Base-by-base conservation (phyloP, 2,329 filamentous ascomycete genomes). In the Penicillium sp. region DNA sequence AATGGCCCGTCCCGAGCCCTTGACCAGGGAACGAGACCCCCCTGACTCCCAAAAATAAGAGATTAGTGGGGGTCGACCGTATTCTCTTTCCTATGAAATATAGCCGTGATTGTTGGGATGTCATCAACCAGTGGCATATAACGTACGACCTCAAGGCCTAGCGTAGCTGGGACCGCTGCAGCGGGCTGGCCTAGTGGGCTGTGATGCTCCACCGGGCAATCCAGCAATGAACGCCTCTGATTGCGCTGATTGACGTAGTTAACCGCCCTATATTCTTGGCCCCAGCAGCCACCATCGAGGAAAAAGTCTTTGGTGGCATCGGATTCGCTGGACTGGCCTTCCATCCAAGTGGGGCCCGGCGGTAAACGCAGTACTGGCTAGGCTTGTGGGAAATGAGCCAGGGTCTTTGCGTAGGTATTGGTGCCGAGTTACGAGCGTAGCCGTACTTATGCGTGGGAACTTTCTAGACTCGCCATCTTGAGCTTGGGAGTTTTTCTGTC, bases 1-100 rank as follows among this genome's bases (percentile, higher is more conserved):
- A 62, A 67, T 68, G 66, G 69, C 64, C 68, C 66, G 68, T 62
- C 63, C 67, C 67, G 68, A 63, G 49, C 59, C 64, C 16, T 46
- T 47, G 59, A 54, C 49, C 49, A 50, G 43, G 42, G 47, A 43
- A 31, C n/a, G 33, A 54, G 7, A 31, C 11, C 3, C 39, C 21
- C 42, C 49, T 56, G 53, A 59, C 50, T 53, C 39, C 39, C 31
- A 21, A 46, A 42, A 39, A 27, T 42, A 19, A 44, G 47, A 35
- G 39, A 27, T 21, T 25, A 27, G 55, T 50, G 49, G 58, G 45
- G 55, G 13, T 7, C 26, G 19, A 19, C 19, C 19, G 42, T 26
- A 37, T 46, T 31, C 31, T 21, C 27, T 45, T 27, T 13, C 14
- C 43, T 35, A 26, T n/a, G 13, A 43, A 6, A 19, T 9, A 27